Evolutionary conservation across 345 rosid species (phyloP), one percentile per base, ranked within the genome.

Genomic region (Schrenkiella parvula): DNA sequence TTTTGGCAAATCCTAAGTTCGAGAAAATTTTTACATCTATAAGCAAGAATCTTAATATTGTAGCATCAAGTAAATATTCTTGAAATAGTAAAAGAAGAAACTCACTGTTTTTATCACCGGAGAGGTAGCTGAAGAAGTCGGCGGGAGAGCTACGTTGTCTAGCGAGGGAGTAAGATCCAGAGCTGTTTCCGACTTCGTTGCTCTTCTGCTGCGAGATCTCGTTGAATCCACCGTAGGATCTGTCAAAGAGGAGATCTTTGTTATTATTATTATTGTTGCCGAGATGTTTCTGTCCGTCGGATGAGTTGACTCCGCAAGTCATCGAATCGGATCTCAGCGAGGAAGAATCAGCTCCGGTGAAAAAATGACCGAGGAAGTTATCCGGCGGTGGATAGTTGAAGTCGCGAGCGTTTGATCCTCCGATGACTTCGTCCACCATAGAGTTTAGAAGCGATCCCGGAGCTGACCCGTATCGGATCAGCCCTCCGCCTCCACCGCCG

Each of bases 101-200:
- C 60, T 22, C 47, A 91, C 96, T 93, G 72, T 80, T 88, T 41
- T 76, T 76, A 26, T 87, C 97, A 6, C 75, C 29, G 34, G 82
- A 12, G 66, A 83, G 83, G 52, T 89, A 85, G 52, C 64, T 79
- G 7, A 89, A 81, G 74, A 95, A 88, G 23, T 90, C 97, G 35
- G 97, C 96, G 2, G 99, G 96, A 21, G 99, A 95, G 84, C 99
- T 95, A 43, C 85, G 82, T 62, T 95, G 99, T 71, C 97, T 71
- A 44, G 87, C 78, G 73, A 95, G 79, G 65, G 89, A 83, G 59
- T 81, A 80, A 68, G 87, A 74, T 70, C 80, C 80, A 13, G 80
- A 63, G 66, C 57, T 68, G 14, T 51, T 41, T 64, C 53, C 78
- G 26, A 32, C 0, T 41, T 75, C 54, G 43, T 28, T 69, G 64